Base-by-base conservation (phyloP, 176 grass and related monocot species). In the Oropetium thomaeum region DNA sequence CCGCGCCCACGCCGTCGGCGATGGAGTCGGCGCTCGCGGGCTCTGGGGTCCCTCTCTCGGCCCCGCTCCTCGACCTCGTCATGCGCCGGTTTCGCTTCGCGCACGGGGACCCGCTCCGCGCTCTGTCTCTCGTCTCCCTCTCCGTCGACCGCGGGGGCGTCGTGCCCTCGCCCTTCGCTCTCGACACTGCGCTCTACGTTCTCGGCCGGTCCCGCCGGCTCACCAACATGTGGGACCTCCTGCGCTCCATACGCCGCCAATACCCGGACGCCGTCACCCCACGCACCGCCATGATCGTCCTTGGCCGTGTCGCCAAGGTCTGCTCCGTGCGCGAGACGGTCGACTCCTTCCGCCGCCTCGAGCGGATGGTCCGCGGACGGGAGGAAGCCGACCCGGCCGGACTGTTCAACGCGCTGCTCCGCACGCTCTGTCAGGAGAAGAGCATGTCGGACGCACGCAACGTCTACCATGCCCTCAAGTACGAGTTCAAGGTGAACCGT, bases 381-480 rank as follows among this genome's bases (percentile, higher is more conserved):
- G 53, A 57, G 53, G 53, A 54, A 39, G 30, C 49, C 3, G 70
- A 87, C n/a, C 34, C 74, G 11, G 78, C 77, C 9, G 69, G 47
- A 15, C 48, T 87, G 78, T 93, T 97, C 78, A 97, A 97, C 40
- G 88, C 94, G 55, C 70, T 97, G 58, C 82, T 97, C 73, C 83
- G 94, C 81, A 93, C 88, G 58, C 81, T 93, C 30, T 97, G 83
- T 76, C 90, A 93, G 83, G 90, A 97, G 90, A 97, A 97, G 86
- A 91, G 86, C 88, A 97, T 97, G 90, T 51, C 58, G 5, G 88
- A 93, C 70, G 90, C 86, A 35, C 81, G 90, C 64, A 97, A 91
- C 70, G 94, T 91, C 69, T 97, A 89, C 81, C 94, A 97, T 32
- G 69, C 68, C 28, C 81, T 93, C 70, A 97, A 97, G 83, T 78